Conservation (phyloP, 1,284 basidiomycete species). For the Austroboletus rostrupii region DNA sequence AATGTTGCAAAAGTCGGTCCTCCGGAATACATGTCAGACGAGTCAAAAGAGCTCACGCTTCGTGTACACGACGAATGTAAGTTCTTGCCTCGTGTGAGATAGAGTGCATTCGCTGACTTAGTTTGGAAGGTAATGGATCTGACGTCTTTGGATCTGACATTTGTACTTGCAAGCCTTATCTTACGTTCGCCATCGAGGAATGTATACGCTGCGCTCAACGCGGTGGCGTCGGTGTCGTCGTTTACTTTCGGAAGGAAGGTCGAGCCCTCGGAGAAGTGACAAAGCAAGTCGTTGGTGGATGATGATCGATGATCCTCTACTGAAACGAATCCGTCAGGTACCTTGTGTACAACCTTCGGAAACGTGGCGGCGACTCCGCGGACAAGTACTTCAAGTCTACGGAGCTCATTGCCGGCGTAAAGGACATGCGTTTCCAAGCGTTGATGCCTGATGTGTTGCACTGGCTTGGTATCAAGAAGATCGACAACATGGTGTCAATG, state of each 20-base stretch:
- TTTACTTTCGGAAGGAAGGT: constrained; percentile 95
- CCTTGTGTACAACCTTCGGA: constrained; percentile 92
- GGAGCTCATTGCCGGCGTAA: constrained; percentile 90
- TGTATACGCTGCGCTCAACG: constrained; percentile 84
- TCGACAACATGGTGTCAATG: constrained; percentile 91
- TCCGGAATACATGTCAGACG: constrained; percentile 75
- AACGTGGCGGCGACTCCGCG: constrained; percentile 89
- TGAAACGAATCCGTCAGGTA: constrained; percentile 44
- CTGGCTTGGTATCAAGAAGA: constrained; percentile 89
- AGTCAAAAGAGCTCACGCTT: constrained; percentile 83
- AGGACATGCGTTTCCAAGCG: constrained; percentile 94
- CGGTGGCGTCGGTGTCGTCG: constrained; percentile 87
- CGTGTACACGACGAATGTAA: constrained; percentile 93
- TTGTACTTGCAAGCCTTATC: constrained; percentile 93
- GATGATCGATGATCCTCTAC: background rate
- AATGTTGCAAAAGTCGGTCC: constrained; percentile 61
- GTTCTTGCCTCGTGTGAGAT: constrained; percentile 18
- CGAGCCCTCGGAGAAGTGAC: constrained; percentile 91
- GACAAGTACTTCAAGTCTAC: constrained; percentile 94
- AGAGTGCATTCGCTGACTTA: background rate
- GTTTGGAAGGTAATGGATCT: constrained; percentile 64
- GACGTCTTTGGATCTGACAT: constrained; percentile 91
- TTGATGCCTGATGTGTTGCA: constrained; percentile 95
- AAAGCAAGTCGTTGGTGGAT: constrained; percentile 48
- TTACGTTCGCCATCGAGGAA: constrained; percentile 91